Evolutionary conservation across 371 early-diverging fungal species (phyloP).

Genomic region (Mortierella sp.): DNA sequence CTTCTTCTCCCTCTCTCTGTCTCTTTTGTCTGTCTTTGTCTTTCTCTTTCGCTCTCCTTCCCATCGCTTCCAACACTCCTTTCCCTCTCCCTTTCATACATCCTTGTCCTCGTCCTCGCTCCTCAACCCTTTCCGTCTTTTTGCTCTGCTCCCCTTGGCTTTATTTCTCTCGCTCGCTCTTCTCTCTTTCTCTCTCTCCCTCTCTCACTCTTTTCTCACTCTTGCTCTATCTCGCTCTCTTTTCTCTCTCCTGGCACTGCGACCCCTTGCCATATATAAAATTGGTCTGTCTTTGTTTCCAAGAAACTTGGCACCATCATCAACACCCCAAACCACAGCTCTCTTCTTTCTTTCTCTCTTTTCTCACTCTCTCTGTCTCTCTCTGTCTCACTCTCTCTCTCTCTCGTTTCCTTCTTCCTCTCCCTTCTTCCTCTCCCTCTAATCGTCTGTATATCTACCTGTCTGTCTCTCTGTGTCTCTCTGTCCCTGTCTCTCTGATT

Average conservation of each 20-base stretch:
- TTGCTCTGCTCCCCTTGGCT: conserved; percentile 16
- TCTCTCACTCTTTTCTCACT: conserved; percentile 12
- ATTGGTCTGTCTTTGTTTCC: neutral
- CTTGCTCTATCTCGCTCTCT: conserved; percentile 29
- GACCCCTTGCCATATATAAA: neutral
- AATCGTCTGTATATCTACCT: conserved; percentile 16
- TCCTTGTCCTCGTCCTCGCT: neutral
- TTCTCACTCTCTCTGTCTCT: neutral
- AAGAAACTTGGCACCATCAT: too few relatives aligned
- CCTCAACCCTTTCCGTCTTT: conserved; percentile 18
- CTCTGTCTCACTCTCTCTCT: neutral
- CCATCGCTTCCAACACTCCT: neutral
- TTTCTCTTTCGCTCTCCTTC: neutral
- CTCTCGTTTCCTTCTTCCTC: conserved; percentile 32
- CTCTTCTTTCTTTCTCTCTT: conserved; percentile 16
- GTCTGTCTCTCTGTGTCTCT: conserved; percentile 1
- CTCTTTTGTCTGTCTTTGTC: conserved; percentile 1
- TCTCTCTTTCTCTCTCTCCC: neutral
- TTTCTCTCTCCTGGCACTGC: neutral
- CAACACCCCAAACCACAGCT: conserved; percentile 14
- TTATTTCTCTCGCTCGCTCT: conserved; percentile 7
- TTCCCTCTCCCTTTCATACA: neutral
- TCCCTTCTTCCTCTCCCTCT: neutral
- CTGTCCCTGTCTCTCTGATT: neutral
- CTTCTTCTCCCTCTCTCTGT: too few relatives aligned